These are phyloP conservation scores for Thielaviopsis punctulata DNA, from an alignment of 2,329 filamentous ascomycete species.

Conservation along the genomic window DNA sequence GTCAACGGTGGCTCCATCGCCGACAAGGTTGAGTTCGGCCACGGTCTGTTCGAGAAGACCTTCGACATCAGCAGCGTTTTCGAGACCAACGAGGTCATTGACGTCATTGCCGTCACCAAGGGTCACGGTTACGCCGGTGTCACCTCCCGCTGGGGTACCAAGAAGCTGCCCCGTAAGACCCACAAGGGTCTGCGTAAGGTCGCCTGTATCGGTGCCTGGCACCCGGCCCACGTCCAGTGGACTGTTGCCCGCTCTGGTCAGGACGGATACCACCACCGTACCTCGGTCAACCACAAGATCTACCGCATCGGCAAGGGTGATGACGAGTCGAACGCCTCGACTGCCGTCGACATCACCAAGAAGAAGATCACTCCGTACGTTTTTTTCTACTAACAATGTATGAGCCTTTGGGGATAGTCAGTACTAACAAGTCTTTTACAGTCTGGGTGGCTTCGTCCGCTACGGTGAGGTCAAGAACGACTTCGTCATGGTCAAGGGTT, in stretches of 20 bases:
- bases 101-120: slow-evolving; percentile 98
- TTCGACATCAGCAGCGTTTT: slow-evolving; percentile 86
- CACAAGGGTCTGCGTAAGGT: slow-evolving; percentile 99
- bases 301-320: slow-evolving; percentile 93
- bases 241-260: slow-evolving; percentile 99
- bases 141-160: slow-evolving; percentile 96
- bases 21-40: slow-evolving; percentile 93
- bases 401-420: neutral
- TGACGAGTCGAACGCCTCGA: slow-evolving; percentile 83
- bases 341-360: slow-evolving; percentile 93
- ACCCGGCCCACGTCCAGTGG: slow-evolving; percentile 99
- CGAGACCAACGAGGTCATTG: slow-evolving; percentile 99
- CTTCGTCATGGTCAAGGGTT: slow-evolving; percentile 95
- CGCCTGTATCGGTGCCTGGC: slow-evolving; percentile 99
- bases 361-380: slow-evolving; percentile 99
- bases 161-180: slow-evolving; percentile 99
- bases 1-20: slow-evolving; percentile 91
- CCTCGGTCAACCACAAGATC: slow-evolving; percentile 99
- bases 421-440: slow-evolving; percentile 27
- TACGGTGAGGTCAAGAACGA: slow-evolving; percentile 99
- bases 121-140: slow-evolving; percentile 98
- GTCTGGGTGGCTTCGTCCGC: slow-evolving; percentile 96
- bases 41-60: slow-evolving; percentile 97
- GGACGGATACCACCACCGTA: slow-evolving; percentile 99
- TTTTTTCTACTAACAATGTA: neutral